Conservation (phyloP, 176 grass and related monocot genomes). For the Hyparrhenia diplandra region DNA sequence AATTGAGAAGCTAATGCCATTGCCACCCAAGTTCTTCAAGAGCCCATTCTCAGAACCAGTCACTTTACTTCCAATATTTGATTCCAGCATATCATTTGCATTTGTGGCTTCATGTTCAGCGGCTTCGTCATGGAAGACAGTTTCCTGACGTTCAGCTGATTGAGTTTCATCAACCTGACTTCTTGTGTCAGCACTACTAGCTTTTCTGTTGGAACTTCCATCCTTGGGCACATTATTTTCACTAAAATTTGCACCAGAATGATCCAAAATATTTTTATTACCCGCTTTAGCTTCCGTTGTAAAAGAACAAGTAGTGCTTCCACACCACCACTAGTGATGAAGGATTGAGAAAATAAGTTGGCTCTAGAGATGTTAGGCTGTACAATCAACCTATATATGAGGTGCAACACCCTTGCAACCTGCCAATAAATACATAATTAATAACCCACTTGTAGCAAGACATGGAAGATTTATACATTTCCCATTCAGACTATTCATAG, state of each 20-base stretch:
- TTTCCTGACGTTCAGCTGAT: slow-evolving; percentile 39
- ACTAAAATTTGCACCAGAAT: slow-evolving; percentile 37
- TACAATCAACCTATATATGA: slow-evolving; percentile 90
- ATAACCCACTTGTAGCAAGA: slow-evolving; percentile 9
- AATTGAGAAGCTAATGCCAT: slow-evolving; percentile 84
- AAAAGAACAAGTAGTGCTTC: slow-evolving; percentile 96
- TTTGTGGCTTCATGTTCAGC: slow-evolving; percentile 30
- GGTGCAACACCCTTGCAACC: slow-evolving; percentile 96
- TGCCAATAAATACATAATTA: slow-evolving; percentile 46
- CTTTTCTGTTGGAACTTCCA: slow-evolving; percentile 26
- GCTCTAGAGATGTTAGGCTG: slow-evolving; percentile 86
- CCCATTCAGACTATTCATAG: neutral
- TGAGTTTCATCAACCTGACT: slow-evolving; percentile 35
- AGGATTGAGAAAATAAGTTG: slow-evolving; percentile 85
- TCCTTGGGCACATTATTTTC: slow-evolving; percentile 21
- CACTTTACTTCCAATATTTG: slow-evolving; percentile 49
- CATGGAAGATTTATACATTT: slow-evolving; percentile 5
- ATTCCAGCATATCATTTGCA: slow-evolving; percentile 23
- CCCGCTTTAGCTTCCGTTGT: slow-evolving; percentile 84
- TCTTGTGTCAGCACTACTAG: slow-evolving; percentile 30
- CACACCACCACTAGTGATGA: slow-evolving; percentile 77
- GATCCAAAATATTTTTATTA: slow-evolving; percentile 59
- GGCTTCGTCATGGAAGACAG: slow-evolving; percentile 29
- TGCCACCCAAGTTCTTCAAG: slow-evolving; percentile 76
- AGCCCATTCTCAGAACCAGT: slow-evolving; percentile 56